phyloP scores from a whole-genome alignment of 106 monocot species.

The Dioscorea alata region DNA sequence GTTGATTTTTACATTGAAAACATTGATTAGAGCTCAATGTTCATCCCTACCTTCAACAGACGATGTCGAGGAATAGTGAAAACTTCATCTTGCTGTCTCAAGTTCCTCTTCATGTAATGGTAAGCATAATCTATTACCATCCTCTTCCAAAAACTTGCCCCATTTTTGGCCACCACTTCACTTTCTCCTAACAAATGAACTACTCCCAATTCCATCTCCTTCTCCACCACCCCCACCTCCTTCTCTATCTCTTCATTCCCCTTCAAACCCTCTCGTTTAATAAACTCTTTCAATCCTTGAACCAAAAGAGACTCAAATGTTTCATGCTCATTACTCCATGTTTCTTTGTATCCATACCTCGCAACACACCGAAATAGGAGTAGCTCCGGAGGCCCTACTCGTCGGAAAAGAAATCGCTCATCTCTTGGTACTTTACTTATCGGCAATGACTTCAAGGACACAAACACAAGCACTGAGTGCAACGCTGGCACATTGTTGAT shows the following conservation, averaged over 20 bases:
- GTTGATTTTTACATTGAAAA: background rate
- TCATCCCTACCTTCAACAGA: constrained; percentile 40
- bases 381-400: constrained; percentile 1
- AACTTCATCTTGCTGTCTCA: constrained; percentile 26
- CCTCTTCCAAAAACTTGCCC: constrained; percentile 20
- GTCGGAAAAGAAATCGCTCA: constrained; percentile 36
- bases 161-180: constrained; percentile 21
- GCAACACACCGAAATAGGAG: constrained; percentile 28
- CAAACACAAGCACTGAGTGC: constrained; percentile 39
- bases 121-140: constrained; percentile 30
- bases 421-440: constrained; percentile 14
- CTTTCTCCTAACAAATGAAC: constrained; percentile 37
- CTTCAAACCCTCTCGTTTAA: background rate
- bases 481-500: constrained; percentile 24
- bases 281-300: constrained; percentile 12
- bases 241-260: background rate
- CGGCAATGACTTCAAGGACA: constrained; percentile 36
- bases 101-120: constrained; percentile 29
- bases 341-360: constrained; percentile 44
- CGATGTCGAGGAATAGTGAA: constrained; percentile 21
- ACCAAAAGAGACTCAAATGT: constrained; percentile 10
- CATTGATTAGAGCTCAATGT: constrained; percentile 18
- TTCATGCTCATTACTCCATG: constrained; percentile 6
- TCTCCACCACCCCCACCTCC: constrained; percentile 17
- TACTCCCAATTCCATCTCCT: constrained; percentile 20